Evolutionary conservation across 495 filamentous ascomycete species (phyloP).

Genomic region (Hyphodiscus hymeniophilus): DNA sequence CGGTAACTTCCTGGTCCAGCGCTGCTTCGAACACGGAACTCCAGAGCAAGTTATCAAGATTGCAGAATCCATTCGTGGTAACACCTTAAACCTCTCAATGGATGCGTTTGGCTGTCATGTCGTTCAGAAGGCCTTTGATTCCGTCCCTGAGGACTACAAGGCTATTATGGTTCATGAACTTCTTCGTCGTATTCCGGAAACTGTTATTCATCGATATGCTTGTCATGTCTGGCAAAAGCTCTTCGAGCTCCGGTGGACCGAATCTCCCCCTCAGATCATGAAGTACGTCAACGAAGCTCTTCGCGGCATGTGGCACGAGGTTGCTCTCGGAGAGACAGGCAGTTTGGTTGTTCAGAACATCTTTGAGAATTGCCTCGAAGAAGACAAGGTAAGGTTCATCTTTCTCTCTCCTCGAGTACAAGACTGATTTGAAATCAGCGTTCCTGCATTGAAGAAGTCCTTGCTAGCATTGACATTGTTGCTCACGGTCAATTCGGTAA

Average conservation of each 20-base stretch:
- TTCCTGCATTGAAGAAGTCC: constrained; percentile 91
- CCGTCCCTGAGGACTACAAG: constrained; percentile 94
- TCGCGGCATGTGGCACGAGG: constrained; percentile 97
- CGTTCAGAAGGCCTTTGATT: constrained; percentile 96
- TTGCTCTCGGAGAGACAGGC: constrained; percentile 92
- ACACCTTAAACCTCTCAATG: constrained; percentile 91
- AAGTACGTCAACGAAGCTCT: constrained; percentile 94
- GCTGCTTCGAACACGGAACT: constrained; percentile 97
- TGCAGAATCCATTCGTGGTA: constrained; percentile 89
- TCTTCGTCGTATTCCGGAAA: constrained; percentile 91
- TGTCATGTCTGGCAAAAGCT: constrained; percentile 99
- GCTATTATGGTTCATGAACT: constrained; percentile 97
- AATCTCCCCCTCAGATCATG: constrained; percentile 96
- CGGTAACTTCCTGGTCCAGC: constrained; percentile 97
- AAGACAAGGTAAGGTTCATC: constrained; percentile 72
- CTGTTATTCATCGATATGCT: constrained; percentile 95
- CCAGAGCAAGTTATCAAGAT: constrained; percentile 92
- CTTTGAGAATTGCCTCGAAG: constrained; percentile 97
- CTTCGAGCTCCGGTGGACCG: constrained; percentile 94
- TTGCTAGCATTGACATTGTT: constrained; percentile 88
- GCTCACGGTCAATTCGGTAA: constrained; percentile 99
- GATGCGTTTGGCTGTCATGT: constrained; percentile 98
- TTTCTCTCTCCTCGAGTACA: constrained; percentile 2
- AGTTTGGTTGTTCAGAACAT: constrained; percentile 98
- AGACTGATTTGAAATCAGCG: constrained; percentile 52